Evolutionary conservation across 306 rosid species (phyloP), one percentile per base, ranked within the genome.

Genomic region (Prunus mume): DNA sequence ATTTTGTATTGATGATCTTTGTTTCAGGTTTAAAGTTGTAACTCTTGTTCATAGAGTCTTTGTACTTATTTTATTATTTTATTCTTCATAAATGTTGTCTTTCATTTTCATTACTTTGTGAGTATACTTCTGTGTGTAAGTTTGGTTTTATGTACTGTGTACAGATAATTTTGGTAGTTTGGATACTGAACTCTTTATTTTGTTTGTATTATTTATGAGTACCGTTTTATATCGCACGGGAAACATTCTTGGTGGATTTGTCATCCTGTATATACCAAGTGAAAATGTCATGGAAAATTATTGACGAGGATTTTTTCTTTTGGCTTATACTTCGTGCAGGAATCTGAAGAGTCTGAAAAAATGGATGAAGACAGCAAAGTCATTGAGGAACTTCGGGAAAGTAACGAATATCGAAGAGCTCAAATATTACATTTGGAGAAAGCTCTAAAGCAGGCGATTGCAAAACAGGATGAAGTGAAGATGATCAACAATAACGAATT

Each of bases 301-400:
- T 69, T 75, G 14, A 76, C 45, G 27, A 5, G 65, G 32, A 46
- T 76, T 69, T 72, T 71, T 54, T 9, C 66, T 62, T 72, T 54
- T 73, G 75, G 65, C 12, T 84, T 75, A 52, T 74, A 62, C 13
- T 28, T 69, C 69, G 67, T 78, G 49, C 77, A 95, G 98, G 98
- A 95, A 90, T 79, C 88, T 68, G 98, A 92, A 85, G 98, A 92
- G 65, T 90, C 97, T 25, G 96, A 92, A 85, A 95, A 95, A 82
- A 95, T 92, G 98, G 97, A 95, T 13, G 98, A 95, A 85, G 98
- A 95, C 77, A 89, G 86, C 87, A 92, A 88, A 84, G 74, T 92
- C 80, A 95, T 95, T 81, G 96, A 89, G 82, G 93, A 92, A 69
- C 86, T 95, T 58, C 87, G 90, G 32, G 89, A 90, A 71, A 85